Base-by-base conservation (phyloP, 2,329 filamentous ascomycete species). In the Diaporthe ampelina region DNA sequence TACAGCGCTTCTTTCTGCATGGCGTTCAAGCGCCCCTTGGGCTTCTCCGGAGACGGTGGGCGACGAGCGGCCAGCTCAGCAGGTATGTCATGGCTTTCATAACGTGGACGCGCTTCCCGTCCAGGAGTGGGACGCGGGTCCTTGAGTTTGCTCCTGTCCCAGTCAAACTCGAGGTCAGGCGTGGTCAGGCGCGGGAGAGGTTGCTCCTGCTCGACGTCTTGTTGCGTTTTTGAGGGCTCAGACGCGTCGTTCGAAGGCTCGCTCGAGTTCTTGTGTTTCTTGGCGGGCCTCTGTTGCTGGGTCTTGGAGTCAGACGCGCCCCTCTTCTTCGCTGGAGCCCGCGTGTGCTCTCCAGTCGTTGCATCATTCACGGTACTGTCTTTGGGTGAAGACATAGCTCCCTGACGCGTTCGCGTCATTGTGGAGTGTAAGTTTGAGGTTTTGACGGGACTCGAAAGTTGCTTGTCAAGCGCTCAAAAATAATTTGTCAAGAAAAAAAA, bases 141-240 rank as follows among this genome's bases (percentile, higher is more conserved):
- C 32, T 78, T 77, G 21, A 80, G 68, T 43, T 78, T 76, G 48
- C 73, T 78, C 29, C 73, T 76, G 45, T 80, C 77, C 37, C 74
- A 80, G 52, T 80, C 78, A 57, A 79, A 79, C 52, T 79, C 78
- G 3, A 80, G 74, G 45, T 80, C 78, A 1, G 78, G 78, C 1
- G 77, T 78, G 9, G 78, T 80, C 32, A 79, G 61, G 11, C 78
- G 78, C 21, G 69, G 69, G 8, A 40, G 56, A 61, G 29, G 32
- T 29, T 40, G 43, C 32, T 50, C 56, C 21, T 40, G 26, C 57
- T 61, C 56, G 21, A 13, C 56, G 19, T 40, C 43, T 21, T 52
- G 26, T 26, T 52, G 26, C 2, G 45, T 40, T 43, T 48, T n/a
- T 19, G 43, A 52, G 24, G 45, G 63, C 15, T 19, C 63, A 45